A percentile compares a stretch with the other conserved stretches of the same genome.
phyloP scores from a whole-genome alignment of 2,329 filamentous ascomycete species.

The Pseudogymnoascus sp. region DNA sequence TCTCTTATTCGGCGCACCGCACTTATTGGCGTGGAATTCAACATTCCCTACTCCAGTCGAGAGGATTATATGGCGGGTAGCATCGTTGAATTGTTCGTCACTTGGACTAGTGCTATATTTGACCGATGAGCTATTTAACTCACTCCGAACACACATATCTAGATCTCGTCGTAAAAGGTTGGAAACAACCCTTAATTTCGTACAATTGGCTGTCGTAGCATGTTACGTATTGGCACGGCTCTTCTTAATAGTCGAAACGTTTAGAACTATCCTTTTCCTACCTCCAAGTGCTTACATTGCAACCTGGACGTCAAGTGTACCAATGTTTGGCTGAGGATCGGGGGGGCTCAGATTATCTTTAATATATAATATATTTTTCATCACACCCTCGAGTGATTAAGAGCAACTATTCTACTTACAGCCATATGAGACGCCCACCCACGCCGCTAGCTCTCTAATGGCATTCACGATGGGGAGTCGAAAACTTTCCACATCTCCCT shows the following conservation, averaged over 20 bases:
- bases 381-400: not conserved
- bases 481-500: not conserved
- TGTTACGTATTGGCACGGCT: not conserved
- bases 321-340: not conserved
- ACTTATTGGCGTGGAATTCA: slow-evolving; percentile 12
- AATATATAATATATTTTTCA: not conserved
- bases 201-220: not conserved
- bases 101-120: not conserved
- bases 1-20: slow-evolving; percentile 8
- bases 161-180: too few relatives aligned
- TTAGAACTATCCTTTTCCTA: not conserved
- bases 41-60: slow-evolving; percentile 10
- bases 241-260: not conserved
- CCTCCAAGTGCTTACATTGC: not conserved
- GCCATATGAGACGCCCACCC: not conserved
- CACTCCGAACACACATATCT: too few relatives aligned
- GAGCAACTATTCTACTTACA: not conserved
- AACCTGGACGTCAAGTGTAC: not conserved
- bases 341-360: not conserved
- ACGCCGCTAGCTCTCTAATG: too few relatives aligned
- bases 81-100: not conserved
- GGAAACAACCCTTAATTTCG: too few relatives aligned
- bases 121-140: too few relatives aligned
- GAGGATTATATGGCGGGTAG: not conserved
- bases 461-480: too few relatives aligned